A percentile compares a stretch with the other conserved stretches of the same genome.
Conservation (phyloP, 768 basidiomycete genomes). For the Termitomyces heimii region DNA sequence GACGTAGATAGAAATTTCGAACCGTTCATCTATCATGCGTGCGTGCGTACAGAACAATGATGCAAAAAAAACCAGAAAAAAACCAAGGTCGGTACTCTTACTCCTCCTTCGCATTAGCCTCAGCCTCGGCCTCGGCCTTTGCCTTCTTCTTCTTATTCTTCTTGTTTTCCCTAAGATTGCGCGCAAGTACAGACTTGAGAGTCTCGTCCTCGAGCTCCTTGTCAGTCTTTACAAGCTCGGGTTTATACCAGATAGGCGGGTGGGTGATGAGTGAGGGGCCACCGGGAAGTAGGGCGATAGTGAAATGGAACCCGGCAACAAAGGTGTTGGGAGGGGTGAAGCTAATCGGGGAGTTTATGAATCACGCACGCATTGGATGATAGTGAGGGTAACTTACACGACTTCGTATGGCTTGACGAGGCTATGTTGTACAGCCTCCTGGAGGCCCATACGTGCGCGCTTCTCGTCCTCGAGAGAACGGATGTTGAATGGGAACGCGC, state of each 20-base stretch:
- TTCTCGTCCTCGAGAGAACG: slow-evolving; percentile 95
- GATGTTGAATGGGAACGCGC: slow-evolving; percentile 96
- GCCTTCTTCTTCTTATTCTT: slow-evolving; percentile 88
- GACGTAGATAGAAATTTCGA: background rate
- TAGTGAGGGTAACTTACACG: too few relatives aligned
- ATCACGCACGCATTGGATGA: too few relatives aligned
- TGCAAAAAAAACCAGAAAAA: too few relatives aligned
- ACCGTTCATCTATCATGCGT: background rate
- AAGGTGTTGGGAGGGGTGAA: slow-evolving; percentile 79
- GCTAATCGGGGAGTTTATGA: slow-evolving; percentile 28
- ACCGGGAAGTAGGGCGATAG: slow-evolving; percentile 84
- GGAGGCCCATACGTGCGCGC: slow-evolving; percentile 88
- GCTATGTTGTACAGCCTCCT: slow-evolving; percentile 93
- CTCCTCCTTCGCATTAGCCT: slow-evolving; percentile 28
- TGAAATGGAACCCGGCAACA: slow-evolving; percentile 97
- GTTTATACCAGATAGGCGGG: slow-evolving; percentile 89
- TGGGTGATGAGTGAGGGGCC: slow-evolving; percentile 87
- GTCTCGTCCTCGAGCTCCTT: slow-evolving; percentile 88
- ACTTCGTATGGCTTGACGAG: slow-evolving; percentile 95
- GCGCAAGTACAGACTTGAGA: slow-evolving; percentile 70
- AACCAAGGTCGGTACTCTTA: too few relatives aligned
- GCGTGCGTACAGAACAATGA: too few relatives aligned
- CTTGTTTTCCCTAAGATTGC: slow-evolving; percentile 82
- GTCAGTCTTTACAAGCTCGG: slow-evolving; percentile 84
- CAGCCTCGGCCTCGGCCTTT: slow-evolving; percentile 41